Base-by-base conservation (phyloP, 257 asterid genomes). In the Nicotiana tabacum region DNA sequence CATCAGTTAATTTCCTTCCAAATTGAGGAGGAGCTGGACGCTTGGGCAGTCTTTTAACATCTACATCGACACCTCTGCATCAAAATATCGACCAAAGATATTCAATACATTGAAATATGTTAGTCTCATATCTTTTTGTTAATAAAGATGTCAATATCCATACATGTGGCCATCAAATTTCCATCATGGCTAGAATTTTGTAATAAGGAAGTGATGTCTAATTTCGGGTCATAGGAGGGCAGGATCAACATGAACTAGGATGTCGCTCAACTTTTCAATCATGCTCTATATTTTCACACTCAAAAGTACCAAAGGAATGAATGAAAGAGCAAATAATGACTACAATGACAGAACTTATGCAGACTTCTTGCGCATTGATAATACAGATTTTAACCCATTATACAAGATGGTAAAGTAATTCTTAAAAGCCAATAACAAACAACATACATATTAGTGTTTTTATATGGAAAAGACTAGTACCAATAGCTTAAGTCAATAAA, bases 1-100 rank as follows among this genome's bases (percentile, higher is more conserved):
- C 87, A 2, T 94, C 99, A 0, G 92, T 90, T 83, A 96, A 51
- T 82, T 96, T 96, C 84, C 98, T 90, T 62, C 99, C 99, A 76
- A 96, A 96, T 60, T 92, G 90, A 33, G 99, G 98, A 16, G 98
- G 99, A 53, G 98, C 98, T 0, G 99, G 99, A 78, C 98, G 98
- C 85, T 94, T 94, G 0, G 95, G 91, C 57, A 96, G 89, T 87
- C 92, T 91, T 84, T 96, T 96, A 77, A 92, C 98, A 82, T 94
- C 98, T 81, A 94, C 98, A 8, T 88, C 93, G 5, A 66, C 99
- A 32, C 98, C 98, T 90, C 98, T 92, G 90, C 87, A 82, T 27
- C 21, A 79, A 81, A 82, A 53, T 3, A 78, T 57, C 46, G 11
- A 51, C 29, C 80, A 51, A 51, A 61, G 33, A 61, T 61, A 58